phyloP scores from a whole-genome alignment of 116 monocot species.

The Papilionanthe hybrid region DNA sequence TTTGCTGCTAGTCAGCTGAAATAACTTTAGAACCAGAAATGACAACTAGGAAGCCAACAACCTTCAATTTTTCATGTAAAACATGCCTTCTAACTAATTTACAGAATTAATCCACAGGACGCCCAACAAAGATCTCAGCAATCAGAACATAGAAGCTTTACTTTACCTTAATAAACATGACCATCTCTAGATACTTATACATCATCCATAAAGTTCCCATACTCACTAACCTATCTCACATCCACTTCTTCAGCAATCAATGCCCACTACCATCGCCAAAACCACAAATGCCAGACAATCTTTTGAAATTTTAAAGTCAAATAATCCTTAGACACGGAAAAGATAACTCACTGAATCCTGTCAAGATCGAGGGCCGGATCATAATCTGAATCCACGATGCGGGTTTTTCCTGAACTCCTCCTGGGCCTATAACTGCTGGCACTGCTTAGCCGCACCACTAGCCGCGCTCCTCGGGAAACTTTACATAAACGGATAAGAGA shows the following conservation, averaged over 20 bases:
- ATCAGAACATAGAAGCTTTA: background rate
- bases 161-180: background rate
- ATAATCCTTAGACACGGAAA: background rate
- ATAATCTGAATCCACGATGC: slow-evolving; percentile 24
- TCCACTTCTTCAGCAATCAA: background rate
- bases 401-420: slow-evolving; percentile 10
- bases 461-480: slow-evolving; percentile 4
- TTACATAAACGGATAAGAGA: background rate
- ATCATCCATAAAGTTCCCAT: background rate
- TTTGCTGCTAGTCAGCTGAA: no score
- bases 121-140: background rate
- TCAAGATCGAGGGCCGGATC: slow-evolving; percentile 71
- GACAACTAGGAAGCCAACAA: background rate
- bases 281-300: background rate
- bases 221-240: background rate
- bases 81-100: background rate
- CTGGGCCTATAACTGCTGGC: slow-evolving; percentile 23
- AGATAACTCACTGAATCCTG: slow-evolving; percentile 34
- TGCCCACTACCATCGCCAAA: background rate
- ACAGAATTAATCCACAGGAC: background rate
- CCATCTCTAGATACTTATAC: background rate
- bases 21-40: background rate
- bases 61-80: background rate
- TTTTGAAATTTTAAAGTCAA: background rate
- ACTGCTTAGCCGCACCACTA: slow-evolving; percentile 20